Percentiles rank a stretch among this genome's conserved stretches.
Evolutionary conservation across 2,329 filamentous ascomycete genomes (phyloP).

Genomic region (Aciculosporium take): DNA sequence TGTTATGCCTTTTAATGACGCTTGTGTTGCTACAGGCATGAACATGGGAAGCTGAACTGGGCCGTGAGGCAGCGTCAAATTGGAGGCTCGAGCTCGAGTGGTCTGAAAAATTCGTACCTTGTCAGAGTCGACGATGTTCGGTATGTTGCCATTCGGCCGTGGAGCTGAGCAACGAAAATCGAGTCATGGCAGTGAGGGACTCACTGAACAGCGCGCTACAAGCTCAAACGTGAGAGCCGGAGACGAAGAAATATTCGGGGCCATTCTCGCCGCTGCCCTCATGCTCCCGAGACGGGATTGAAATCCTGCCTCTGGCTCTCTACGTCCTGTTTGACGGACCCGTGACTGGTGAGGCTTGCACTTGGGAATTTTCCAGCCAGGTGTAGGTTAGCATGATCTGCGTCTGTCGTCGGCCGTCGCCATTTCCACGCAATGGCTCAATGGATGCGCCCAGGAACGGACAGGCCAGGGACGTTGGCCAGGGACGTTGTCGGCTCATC

Average conservation of each 20-base stretch:
- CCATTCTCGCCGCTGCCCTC: constrained; percentile 29
- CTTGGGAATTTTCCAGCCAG: constrained; percentile 5
- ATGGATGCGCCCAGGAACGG: background rate
- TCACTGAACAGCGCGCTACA: constrained; percentile 65
- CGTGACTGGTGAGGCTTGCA: no score
- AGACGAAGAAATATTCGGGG: constrained; percentile 36
- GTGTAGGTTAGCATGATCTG: constrained; percentile 5
- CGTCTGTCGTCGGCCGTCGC: no score
- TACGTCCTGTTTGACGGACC: background rate
- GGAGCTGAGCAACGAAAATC: background rate
- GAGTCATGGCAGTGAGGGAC: constrained; percentile 14
- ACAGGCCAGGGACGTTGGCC: background rate
- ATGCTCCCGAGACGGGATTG: constrained; percentile 9
- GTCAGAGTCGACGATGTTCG: background rate
- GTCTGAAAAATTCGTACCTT: constrained; percentile 40
- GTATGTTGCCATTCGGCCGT: no score
- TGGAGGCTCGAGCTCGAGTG: constrained; percentile 83
- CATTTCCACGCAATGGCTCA: no score
- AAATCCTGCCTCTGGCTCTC: background rate
- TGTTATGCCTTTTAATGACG: constrained; percentile 85
- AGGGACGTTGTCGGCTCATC: constrained; percentile 9
- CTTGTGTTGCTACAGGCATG: constrained; percentile 97
- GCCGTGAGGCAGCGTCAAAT: constrained; percentile 80
- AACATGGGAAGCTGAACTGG: constrained; percentile 83
- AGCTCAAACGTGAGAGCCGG: constrained; percentile 67